A percentile compares a stretch with the other conserved stretches of the same genome.
phyloP scores from a whole-genome alignment of 192 early-diverging fungal genomes.

The Linnemannia elongata region DNA sequence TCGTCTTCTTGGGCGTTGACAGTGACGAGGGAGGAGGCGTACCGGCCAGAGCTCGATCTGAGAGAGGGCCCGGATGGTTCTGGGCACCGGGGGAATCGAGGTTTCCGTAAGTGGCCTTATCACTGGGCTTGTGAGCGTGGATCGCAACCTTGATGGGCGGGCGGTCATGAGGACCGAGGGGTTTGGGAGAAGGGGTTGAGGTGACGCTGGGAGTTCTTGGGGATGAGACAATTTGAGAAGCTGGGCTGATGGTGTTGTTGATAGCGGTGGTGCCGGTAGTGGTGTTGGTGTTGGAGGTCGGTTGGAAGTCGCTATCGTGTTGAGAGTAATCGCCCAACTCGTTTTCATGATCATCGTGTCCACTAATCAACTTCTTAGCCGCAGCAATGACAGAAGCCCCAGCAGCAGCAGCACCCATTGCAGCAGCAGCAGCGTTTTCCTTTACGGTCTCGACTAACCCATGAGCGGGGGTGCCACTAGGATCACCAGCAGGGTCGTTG shows the following conservation, averaged over 20 bases:
- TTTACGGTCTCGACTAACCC: constrained; percentile 16
- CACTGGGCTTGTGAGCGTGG: constrained; percentile 24
- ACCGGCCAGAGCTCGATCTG: not conserved
- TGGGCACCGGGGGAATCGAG: constrained; percentile 22
- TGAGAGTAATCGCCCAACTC: not conserved
- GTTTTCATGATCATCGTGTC: not conserved
- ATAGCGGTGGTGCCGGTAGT: not conserved
- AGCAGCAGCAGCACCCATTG: constrained; percentile 15
- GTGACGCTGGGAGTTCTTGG: not conserved
- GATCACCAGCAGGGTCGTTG: constrained; percentile 5
- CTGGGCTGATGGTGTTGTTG: not conserved
- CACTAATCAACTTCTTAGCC: constrained; percentile 23
- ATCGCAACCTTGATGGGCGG: constrained; percentile 1
- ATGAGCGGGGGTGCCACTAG: not conserved
- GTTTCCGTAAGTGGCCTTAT: constrained; percentile 25
- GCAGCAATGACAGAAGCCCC: constrained; percentile 32
- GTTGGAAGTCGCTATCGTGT: not conserved
- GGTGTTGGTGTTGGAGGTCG: not conserved
- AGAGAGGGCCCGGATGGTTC: constrained; percentile 5
- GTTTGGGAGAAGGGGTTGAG: not conserved
- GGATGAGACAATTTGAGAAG: not conserved
- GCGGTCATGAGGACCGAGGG: constrained; percentile 13
- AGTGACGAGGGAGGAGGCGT: not conserved
- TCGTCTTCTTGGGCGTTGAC: not conserved
- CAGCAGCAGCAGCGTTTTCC: constrained; percentile 8